Base-by-base conservation (phyloP, 306 rosid genomes). In the Corylus americana region DNA sequence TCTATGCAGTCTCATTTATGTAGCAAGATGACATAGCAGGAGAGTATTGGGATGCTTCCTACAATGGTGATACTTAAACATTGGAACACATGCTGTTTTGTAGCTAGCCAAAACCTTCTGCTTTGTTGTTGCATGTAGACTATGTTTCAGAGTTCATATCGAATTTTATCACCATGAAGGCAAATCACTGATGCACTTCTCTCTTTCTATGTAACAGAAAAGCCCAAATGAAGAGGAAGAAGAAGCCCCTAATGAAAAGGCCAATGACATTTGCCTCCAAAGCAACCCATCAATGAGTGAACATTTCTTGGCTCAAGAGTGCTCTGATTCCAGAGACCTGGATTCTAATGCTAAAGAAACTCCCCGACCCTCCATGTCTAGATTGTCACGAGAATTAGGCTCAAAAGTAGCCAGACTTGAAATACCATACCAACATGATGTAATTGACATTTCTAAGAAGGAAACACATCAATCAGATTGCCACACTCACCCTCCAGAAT, bases 191-290 rank as follows among this genome's bases (percentile, higher is more conserved):
- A 72, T n/a, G 77, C 1, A 42, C 39, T 35, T 71, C 45, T 71
- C 66, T 35, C 64, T 57, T 80, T 58, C 81, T 78, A 71, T 73
- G 73, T 68, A 75, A 20, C 88, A 92, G 97, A 88, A 79, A 88
- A 87, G 77, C 78, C 86, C 97, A 76, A 55, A 77, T 62, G 90
- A 85, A 0, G 91, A 85, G 3, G 96, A 92, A 50, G 92, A 82
- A 37, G 91, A 78, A 55, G 84, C 62, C 5, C 16, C 51, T 18
- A n/a, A 59, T 61, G 82, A 74, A 79, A 85, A 11, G 69, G 86
- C 53, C 50, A 71, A 79, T 31, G 75, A 27, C 58, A 2, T 20
- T 29, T 39, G 57, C 76, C 57, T 57, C 18, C 61, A 50, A 77
- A 77, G 67, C 75, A 86, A 73, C 51, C 69, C 85, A 31, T 66